Conservation (phyloP, 371 early-diverging fungal genomes). For the Apophysomyces ossiformis region DNA sequence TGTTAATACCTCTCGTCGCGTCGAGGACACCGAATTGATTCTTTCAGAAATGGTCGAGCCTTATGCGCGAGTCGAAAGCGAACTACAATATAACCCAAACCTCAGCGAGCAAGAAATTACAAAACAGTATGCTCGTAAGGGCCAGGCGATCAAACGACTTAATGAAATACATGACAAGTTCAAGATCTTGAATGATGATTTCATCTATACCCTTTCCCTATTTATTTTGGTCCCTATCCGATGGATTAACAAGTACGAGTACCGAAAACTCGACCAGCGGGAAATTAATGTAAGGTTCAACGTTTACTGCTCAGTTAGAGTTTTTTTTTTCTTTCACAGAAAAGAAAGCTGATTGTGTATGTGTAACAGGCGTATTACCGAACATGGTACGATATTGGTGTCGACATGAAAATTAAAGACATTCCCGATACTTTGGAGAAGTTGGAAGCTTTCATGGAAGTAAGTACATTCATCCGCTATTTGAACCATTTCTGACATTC, state of each 20-base stretch:
- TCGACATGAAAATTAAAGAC: constrained; percentile 52
- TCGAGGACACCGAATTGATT: constrained; percentile 55
- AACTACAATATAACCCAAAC: constrained; percentile 24
- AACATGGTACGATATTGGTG: constrained; percentile 48
- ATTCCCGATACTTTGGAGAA: constrained; percentile 53
- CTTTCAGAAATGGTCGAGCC: constrained; percentile 45
- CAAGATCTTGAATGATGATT: constrained; percentile 53
- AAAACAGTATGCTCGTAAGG: constrained; percentile 36
- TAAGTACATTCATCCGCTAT: background rate
- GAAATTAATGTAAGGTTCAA: constrained; percentile 47
- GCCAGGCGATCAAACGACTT: constrained; percentile 39
- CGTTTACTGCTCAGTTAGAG: too few species aligned
- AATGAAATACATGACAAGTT: constrained; percentile 60
- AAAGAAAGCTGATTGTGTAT: background rate
- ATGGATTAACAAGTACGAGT: constrained; percentile 56
- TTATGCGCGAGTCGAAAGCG: constrained; percentile 42
- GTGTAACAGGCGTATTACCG: constrained; percentile 35
- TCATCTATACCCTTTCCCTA: constrained; percentile 47
- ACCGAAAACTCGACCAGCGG: constrained; percentile 46
- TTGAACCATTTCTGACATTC: too few species aligned
- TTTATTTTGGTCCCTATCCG: constrained; percentile 49
- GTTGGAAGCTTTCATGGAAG: constrained; percentile 39
- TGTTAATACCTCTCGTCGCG: constrained; percentile 36
- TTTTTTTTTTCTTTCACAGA: background rate
- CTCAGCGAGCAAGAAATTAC: constrained; percentile 12